Conservation (phyloP, 306 rosid species). For the Prunus dulcis region DNA sequence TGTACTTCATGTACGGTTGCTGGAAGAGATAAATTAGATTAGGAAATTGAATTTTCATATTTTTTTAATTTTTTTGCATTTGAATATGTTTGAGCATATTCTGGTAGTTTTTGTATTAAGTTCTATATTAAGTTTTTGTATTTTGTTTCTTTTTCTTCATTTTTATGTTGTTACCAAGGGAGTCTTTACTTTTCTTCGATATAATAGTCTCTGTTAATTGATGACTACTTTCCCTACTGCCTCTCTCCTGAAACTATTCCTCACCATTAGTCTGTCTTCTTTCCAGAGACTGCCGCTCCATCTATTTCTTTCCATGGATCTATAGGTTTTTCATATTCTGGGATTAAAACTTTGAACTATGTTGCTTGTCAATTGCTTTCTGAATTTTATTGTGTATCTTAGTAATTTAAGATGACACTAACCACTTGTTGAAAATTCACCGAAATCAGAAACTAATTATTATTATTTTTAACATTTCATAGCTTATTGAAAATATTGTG, state of each 20-base stretch:
- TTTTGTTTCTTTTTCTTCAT: background rate
- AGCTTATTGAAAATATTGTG: too few relatives aligned
- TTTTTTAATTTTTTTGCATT: background rate
- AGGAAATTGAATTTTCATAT: background rate
- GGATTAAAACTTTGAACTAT: too few relatives aligned
- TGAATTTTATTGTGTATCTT: too few relatives aligned
- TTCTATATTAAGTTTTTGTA: background rate
- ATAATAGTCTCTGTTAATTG: background rate
- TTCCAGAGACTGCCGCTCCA: background rate
- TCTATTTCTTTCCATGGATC: background rate
- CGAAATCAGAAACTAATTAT: too few relatives aligned
- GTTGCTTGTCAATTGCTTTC: too few relatives aligned
- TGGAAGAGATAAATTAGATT: background rate
- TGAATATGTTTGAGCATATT: background rate
- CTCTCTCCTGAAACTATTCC: background rate
- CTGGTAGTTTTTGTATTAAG: background rate
- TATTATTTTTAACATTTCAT: too few relatives aligned
- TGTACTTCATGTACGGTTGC: background rate
- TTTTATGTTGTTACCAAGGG: background rate
- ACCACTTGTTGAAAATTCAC: too few relatives aligned
- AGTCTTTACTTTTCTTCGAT: background rate
- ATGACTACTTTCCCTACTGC: background rate
- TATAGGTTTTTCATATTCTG: too few relatives aligned
- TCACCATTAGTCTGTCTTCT: too few relatives aligned
- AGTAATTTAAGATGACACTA: too few relatives aligned